phyloP scores from a whole-genome alignment of 176 grass and related monocot genomes.

The Hordeum vulgare region MorexV3_pseudomolecules_assembly NC_058524.1:479561848-479562347 shows the following conservation, averaged over 20 bases:
- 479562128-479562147: conserved; percentile 30
- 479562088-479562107: conserved; percentile 37
- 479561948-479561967: conserved; percentile 29
- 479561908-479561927: conserved; percentile 36
- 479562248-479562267: conserved; percentile 5
- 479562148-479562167: conserved; percentile 35
- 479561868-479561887: conserved; percentile 21
- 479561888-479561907: conserved; percentile 35
- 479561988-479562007: conserved; percentile 37
- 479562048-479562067: conserved; percentile 38
- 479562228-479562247: conserved; percentile 37
- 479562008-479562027: conserved; percentile 28
- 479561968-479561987: conserved; percentile 31
- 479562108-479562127: conserved; percentile 22
- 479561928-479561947: conserved; percentile 25
- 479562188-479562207: conserved; percentile 39
- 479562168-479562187: conserved; percentile 24
- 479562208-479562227: conserved; percentile 41
- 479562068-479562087: conserved; percentile 35
- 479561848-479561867: conserved; percentile 31
- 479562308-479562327: conserved; percentile 21
- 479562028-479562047: conserved; percentile 30
- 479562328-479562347: not conserved
- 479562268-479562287: conserved; percentile 11
- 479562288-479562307: conserved; percentile 22